Evolutionary conservation across 2,329 filamentous ascomycete genomes (phyloP), one percentile per base, ranked within the genome.

Genomic region (Didymella exigua): DNA sequence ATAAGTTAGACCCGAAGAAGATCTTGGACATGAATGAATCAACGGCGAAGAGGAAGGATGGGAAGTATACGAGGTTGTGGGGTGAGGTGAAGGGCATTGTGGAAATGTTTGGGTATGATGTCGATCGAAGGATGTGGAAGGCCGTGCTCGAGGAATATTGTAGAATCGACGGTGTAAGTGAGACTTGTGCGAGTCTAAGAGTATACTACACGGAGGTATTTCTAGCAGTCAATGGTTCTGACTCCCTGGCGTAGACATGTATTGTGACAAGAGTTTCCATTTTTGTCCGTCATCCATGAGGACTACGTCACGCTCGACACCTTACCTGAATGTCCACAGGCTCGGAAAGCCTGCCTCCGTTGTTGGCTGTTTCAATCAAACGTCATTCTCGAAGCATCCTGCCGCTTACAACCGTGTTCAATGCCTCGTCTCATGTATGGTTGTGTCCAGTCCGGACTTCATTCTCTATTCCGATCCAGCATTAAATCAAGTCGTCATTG

Each of bases 41-140:
- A 18, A 34, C 51, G 27, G 42, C 60, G 52, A 45, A 29, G 38
- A 44, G 36, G 9, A 27, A n/a, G 3, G 34, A 56, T 14, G 60
- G 60, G 0, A 51, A 42, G 9, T 50, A 16, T 10, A 54, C 58
- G 11, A 52, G 67, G 6, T 65, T 69, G 59, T 70, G 66, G 67
- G 58, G 58, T 0, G 27, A n/a, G 7, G 46, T 54, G 16, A 42
- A 62, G 24, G 48, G 58, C 2, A 51, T 59, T 45, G 43, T 60
- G 2, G 46, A 55, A n/a, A 38, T 52, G 31, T 59, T 69, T 34
- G 67, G 63, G 8, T 63, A 58, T 24, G 67, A 71, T 37, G 47
- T 67, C n/a, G 68, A 71, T 50, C 52, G 51, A 31, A 33, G 52
- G n/a, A 4, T 69, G 26, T 71, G 67, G 67, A 62, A 65, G 11